A percentile compares a stretch with the other conserved stretches of the same genome.
Evolutionary conservation across 257 asterid genomes (phyloP).

Genomic region (Voacanga thouarsii): DNA sequence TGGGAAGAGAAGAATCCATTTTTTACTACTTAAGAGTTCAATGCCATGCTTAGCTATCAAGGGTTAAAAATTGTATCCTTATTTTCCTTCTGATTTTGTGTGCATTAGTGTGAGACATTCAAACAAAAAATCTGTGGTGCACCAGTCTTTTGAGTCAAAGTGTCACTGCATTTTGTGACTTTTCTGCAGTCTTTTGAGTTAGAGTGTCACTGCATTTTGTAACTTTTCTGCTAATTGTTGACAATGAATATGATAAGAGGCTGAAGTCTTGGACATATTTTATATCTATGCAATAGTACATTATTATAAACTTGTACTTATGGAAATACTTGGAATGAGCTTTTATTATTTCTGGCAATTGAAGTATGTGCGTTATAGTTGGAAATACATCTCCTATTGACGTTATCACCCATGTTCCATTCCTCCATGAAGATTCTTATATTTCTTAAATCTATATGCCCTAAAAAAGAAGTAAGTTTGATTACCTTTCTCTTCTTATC

Average conservation of each 20-base stretch:
- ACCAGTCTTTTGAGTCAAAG: background rate
- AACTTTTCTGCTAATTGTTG: background rate
- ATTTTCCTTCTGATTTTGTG: background rate
- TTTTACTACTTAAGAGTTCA: background rate
- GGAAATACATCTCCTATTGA: slow-evolving; percentile 94
- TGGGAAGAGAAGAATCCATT: background rate
- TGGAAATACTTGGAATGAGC: background rate
- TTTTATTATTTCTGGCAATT: slow-evolving; percentile 1
- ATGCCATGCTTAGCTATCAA: background rate
- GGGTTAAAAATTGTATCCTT: background rate
- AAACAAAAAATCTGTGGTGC: background rate
- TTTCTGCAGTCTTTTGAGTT: background rate
- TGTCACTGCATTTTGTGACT: background rate
- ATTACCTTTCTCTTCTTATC: background rate
- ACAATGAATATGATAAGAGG: background rate
- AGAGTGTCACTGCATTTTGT: background rate
- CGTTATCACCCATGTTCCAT: slow-evolving; percentile 87
- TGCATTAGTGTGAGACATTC: background rate
- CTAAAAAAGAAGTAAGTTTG: slow-evolving; percentile 79
- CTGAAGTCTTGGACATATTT: background rate
- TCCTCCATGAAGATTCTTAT: slow-evolving; percentile 77
- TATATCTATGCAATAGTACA: background rate
- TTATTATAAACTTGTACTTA: background rate
- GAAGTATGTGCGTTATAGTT: slow-evolving; percentile 86
- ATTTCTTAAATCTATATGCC: slow-evolving; percentile 75